A percentile compares a stretch with the other conserved stretches of the same genome.
These are phyloP conservation scores for Diplosphaera chodatii DNA, from an alignment of 139 green algal genomes.

Conservation along the genomic window DNA sequence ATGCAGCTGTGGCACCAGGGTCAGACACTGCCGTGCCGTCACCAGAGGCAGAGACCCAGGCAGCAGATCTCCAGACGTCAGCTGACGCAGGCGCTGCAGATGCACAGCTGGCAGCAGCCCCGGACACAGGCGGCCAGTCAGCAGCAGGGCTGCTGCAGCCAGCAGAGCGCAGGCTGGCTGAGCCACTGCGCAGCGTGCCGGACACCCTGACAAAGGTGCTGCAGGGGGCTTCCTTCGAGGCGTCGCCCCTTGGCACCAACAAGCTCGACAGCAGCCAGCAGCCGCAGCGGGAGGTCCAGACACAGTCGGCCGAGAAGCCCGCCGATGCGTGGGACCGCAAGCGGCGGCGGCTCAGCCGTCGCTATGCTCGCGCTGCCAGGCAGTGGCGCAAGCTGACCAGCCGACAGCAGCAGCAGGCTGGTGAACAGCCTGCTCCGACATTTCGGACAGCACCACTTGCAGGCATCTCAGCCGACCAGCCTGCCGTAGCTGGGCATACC, in stretches of 20 bases:
- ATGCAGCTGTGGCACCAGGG: background rate
- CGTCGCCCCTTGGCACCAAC: background rate
- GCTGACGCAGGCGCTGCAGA: no score
- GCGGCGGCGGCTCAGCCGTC: background rate
- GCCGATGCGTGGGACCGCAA: background rate
- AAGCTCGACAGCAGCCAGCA: background rate
- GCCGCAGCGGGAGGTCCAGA: background rate
- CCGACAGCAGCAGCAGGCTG: constrained; percentile 11
- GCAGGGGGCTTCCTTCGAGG: background rate
- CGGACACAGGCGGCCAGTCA: no score
- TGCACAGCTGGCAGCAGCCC: no score
- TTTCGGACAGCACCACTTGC: background rate
- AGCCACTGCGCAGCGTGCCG: background rate
- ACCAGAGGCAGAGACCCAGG: no score
- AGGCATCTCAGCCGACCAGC: background rate
- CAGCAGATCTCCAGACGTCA: no score
- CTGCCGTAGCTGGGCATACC: no score
- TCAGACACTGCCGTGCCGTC: no score
- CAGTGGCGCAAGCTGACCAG: background rate
- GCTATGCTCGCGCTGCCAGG: background rate
- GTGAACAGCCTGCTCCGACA: background rate
- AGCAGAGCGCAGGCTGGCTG: no score
- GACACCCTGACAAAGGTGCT: background rate
- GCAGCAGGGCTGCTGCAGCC: no score
- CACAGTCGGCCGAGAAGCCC: background rate